These are phyloP conservation scores for Sesbania bispinosa DNA, from an alignment of 306 rosid genomes.

Conservation along the genomic window DNA sequence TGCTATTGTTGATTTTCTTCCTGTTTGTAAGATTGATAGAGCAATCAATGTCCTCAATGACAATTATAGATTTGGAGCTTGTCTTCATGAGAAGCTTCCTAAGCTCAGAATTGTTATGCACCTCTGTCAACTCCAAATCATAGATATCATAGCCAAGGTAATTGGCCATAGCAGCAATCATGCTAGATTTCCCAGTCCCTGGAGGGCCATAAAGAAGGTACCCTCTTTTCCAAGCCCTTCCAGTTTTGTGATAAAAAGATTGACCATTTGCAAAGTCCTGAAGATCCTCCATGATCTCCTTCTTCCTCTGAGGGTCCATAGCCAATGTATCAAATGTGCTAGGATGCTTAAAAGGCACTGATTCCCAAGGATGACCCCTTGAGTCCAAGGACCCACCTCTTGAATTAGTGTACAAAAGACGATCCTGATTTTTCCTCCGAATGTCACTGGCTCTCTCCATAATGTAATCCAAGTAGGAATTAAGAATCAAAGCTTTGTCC, in stretches of 20 bases:
- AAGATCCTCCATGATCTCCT: slow-evolving; percentile 74
- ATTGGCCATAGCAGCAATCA: slow-evolving; percentile 99
- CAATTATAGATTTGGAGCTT: slow-evolving; percentile 80
- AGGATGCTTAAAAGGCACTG: slow-evolving; percentile 92
- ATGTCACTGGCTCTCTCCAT: slow-evolving; percentile 86
- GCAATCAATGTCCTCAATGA: slow-evolving; percentile 93
- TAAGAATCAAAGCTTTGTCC: slow-evolving; percentile 52
- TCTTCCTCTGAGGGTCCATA: slow-evolving; percentile 72
- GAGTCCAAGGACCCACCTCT: slow-evolving; percentile 88
- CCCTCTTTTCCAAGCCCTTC: slow-evolving; percentile 95
- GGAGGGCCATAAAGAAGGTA: slow-evolving; percentile 92
- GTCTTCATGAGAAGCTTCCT: slow-evolving; percentile 92
- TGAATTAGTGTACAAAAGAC: slow-evolving; percentile 78
- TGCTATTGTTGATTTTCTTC: slow-evolving; percentile 23
- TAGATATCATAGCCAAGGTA: slow-evolving; percentile 83
- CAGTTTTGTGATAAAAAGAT: slow-evolving; percentile 77
- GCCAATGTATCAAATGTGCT: slow-evolving; percentile 93
- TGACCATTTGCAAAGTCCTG: slow-evolving; percentile 74
- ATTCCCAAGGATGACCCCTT: slow-evolving; percentile 96
- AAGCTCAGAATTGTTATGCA: slow-evolving; percentile 81
- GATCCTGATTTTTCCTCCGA: slow-evolving; percentile 75
- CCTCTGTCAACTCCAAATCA: slow-evolving; percentile 88
- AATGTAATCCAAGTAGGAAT: slow-evolving; percentile 67
- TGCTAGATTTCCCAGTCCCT: slow-evolving; percentile 87
- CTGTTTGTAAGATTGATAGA: slow-evolving; percentile 64